Conservation (phyloP, 768 basidiomycete genomes). For the Mycena crocata region DNA sequence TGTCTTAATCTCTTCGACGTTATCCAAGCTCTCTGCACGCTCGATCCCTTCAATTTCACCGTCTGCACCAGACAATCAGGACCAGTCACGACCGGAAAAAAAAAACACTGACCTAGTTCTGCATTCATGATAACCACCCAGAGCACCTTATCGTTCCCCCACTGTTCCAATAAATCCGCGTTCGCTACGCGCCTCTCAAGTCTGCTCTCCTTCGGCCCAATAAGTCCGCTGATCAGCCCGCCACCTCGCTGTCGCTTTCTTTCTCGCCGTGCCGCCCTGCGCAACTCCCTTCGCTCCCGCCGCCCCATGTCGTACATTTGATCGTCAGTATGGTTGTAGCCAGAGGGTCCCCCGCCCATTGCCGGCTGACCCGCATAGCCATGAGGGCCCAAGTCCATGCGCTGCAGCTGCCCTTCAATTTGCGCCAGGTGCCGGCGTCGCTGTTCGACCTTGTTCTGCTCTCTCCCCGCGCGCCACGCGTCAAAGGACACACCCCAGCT, state of each 20-base stretch:
- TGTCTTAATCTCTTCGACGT: conserved; percentile 17
- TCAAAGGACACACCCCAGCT: conserved; percentile 34
- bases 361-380: neutral
- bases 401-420: conserved; percentile 12
- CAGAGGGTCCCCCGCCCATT: neutral
- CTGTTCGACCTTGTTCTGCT: conserved; percentile 31
- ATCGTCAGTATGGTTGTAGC: neutral
- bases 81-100: neutral
- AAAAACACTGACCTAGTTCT: conserved; percentile 30
- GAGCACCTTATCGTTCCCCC: conserved; percentile 32
- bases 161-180: conserved; percentile 38
- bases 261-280: conserved; percentile 9
- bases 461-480: conserved; percentile 22
- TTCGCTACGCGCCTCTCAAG: conserved; percentile 33
- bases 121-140: conserved; percentile 41
- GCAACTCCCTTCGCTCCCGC: conserved; percentile 15
- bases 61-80: conserved; percentile 21
- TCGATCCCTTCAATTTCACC: conserved; percentile 34
- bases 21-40: conserved; percentile 29
- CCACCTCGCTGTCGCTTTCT: conserved; percentile 10
- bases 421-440: conserved; percentile 29
- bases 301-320: conserved; percentile 3
- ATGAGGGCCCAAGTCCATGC: neutral
- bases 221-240: conserved; percentile 7
- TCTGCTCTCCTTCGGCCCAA: conserved; percentile 23